Base-by-base conservation (phyloP, 2,329 filamentous ascomycete genomes). In the Thelonectria olida region DNA sequence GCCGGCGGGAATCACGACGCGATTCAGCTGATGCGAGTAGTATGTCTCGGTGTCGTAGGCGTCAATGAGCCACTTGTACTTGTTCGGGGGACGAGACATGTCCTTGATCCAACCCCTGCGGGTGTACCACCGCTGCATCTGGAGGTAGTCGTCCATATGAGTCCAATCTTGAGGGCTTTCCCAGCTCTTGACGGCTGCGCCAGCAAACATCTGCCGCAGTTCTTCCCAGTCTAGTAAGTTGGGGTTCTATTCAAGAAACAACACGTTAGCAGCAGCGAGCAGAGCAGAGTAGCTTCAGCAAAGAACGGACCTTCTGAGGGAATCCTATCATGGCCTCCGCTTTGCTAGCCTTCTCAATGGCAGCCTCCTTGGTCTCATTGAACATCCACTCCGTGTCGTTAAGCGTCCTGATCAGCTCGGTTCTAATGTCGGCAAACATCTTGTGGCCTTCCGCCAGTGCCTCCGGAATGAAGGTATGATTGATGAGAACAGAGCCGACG, bases 131-230 rank as follows among this genome's bases (percentile, higher is more conserved):
- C 34, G 25, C 42, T 67, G 52, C 23, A 70, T 50, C 17, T 36
- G 38, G 19, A 67, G 50, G 36, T 64, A 65, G 48, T 68, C 66
- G 36, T 67, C 47, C 3, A 36, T 22, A 34, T 68, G 62, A 7
- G 36, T 58, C 66, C 64, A 64, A 5, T 28, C 10, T 2, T 20
- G 12, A 12, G 50, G 44, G 4, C 8, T 15, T 25, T 54, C 28
- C 38, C 38, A 39, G n/a, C 22, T 22, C 4, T 17, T 22, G 20
- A 60, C 39, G n/a, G 58, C 36, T 15, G 22, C 38, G n/a, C 54
- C 62, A 6, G 31, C n/a, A 47, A 64, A 66, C 20, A 57, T 54
- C 2, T 51, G 22, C 13, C 31, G 22, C 17, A 66, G 36, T 2
- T 61, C 42, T 9, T 23, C 20, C 59, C 44, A 58, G 17, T 56